These are phyloP conservation scores for Penicillium sp. DNA, from an alignment of 2,329 filamentous ascomycete genomes.

Conservation along the genomic window DNA sequence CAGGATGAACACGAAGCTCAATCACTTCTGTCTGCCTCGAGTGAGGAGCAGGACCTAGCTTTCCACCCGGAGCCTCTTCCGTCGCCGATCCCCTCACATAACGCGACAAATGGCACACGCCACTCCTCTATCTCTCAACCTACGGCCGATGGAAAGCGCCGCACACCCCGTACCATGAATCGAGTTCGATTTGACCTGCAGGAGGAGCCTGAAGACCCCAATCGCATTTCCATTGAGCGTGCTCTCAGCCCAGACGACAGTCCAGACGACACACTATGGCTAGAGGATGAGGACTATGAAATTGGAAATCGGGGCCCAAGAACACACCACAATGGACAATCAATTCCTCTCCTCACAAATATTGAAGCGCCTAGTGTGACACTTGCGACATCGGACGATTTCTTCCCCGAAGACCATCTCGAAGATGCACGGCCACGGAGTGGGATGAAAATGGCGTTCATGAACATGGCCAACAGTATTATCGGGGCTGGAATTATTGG, in stretches of 20 bases:
- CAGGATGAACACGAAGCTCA: constrained; percentile 34
- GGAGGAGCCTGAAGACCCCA: constrained; percentile 30
- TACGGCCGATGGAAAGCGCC: constrained; percentile 41
- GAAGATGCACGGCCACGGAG: constrained; percentile 74
- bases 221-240: constrained; percentile 34
- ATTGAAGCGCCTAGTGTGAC: constrained; percentile 80
- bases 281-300: constrained; percentile 64
- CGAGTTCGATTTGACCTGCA: constrained; percentile 72
- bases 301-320: constrained; percentile 40
- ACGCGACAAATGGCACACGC: constrained; percentile 27
- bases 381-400: constrained; percentile 61
- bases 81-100: constrained; percentile 22
- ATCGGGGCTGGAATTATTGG: constrained; percentile 75
- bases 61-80: constrained; percentile 25
- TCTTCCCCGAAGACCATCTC: constrained; percentile 59
- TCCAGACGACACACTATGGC: constrained; percentile 41
- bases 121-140: constrained; percentile 46
- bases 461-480: constrained; percentile 99
- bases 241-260: constrained; percentile 30
- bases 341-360: constrained; percentile 71
- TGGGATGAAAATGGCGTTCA: constrained; percentile 82
- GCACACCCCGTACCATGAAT: constrained; percentile 63
- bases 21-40: constrained; percentile 34
- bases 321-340: constrained; percentile 49
- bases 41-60: constrained; percentile 31